phyloP scores from a whole-genome alignment of 2,329 filamentous ascomycete species.

The Sporothrix curviconia region DNA sequence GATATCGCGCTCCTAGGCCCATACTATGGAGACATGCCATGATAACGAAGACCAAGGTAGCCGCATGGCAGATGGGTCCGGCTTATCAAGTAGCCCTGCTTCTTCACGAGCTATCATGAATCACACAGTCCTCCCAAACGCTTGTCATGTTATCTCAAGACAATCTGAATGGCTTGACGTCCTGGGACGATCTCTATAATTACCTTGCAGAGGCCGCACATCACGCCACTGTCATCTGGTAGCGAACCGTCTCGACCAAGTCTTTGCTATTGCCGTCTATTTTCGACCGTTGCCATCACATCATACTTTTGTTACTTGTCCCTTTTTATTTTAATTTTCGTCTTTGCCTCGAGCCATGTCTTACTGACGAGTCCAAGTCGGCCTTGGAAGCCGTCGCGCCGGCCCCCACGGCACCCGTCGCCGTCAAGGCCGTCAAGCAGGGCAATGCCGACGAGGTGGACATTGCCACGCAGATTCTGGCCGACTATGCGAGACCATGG shows the following conservation, averaged over 20 bases:
- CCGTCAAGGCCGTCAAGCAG: slow-evolving; percentile 23
- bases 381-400: neutral
- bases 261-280: neutral
- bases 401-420: neutral
- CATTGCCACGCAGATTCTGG: slow-evolving; percentile 24
- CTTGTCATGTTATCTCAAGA: neutral
- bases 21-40: too few relatives aligned
- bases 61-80: too few relatives aligned
- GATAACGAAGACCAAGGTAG: neutral
- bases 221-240: neutral
- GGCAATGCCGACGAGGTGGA: slow-evolving; percentile 23
- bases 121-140: neutral
- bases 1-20: too few relatives aligned
- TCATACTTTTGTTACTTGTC: too few relatives aligned
- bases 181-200: neutral
- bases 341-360: neutral
- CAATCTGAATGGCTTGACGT: neutral
- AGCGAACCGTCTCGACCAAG: neutral
- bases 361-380: neutral
- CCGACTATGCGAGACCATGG: slow-evolving; percentile 21
- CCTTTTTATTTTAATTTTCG: too few relatives aligned
- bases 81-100: too few relatives aligned
- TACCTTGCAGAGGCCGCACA: neutral
- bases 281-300: too few relatives aligned
- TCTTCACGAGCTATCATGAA: neutral